Percentiles rank a stretch among this genome's conserved stretches.
Evolutionary conservation across 495 filamentous ascomycete genomes (phyloP).

Genomic region (Xylaria sp.): DNA sequence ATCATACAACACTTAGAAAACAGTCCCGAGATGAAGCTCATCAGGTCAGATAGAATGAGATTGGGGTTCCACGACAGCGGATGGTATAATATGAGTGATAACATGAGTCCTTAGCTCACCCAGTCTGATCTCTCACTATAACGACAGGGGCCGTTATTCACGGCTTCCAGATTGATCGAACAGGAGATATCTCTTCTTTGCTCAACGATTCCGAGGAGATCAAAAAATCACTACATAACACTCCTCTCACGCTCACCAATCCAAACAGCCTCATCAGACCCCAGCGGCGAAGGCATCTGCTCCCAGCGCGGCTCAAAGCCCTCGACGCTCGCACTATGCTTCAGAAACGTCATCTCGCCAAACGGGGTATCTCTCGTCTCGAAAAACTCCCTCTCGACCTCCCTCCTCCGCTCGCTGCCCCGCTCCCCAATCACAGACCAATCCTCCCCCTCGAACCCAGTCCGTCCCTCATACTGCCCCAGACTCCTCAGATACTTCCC

Average conservation of each 20-base stretch:
- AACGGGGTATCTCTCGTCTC: constrained; percentile 41
- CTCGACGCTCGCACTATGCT: constrained; percentile 44
- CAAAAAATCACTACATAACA: too few species aligned
- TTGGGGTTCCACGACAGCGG: not conserved
- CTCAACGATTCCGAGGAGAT: not conserved
- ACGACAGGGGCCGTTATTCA: not conserved
- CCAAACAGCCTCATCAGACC: constrained; percentile 47
- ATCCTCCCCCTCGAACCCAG: constrained; percentile 42
- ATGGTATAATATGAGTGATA: not conserved
- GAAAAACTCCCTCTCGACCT: constrained; percentile 31
- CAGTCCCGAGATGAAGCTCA: not conserved
- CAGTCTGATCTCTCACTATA: too few species aligned
- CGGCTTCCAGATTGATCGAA: not conserved
- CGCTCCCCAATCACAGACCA: constrained; percentile 27
- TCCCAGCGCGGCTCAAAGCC: constrained; percentile 43
- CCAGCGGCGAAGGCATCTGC: constrained; percentile 44
- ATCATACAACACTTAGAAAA: not conserved
- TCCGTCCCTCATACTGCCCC: constrained; percentile 55
- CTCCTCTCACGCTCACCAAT: not conserved
- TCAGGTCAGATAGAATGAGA: not conserved
- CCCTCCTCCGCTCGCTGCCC: constrained; percentile 46
- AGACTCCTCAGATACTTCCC: constrained; percentile 61
- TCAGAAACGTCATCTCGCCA: constrained; percentile 44
- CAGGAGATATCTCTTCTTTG: not conserved
- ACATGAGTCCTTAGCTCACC: too few species aligned